Percentiles rank a stretch among this genome's conserved stretches.
These are phyloP conservation scores for Pichia exigua DNA, from an alignment of 805 yeast genomes.

Conservation along the genomic window DNA sequence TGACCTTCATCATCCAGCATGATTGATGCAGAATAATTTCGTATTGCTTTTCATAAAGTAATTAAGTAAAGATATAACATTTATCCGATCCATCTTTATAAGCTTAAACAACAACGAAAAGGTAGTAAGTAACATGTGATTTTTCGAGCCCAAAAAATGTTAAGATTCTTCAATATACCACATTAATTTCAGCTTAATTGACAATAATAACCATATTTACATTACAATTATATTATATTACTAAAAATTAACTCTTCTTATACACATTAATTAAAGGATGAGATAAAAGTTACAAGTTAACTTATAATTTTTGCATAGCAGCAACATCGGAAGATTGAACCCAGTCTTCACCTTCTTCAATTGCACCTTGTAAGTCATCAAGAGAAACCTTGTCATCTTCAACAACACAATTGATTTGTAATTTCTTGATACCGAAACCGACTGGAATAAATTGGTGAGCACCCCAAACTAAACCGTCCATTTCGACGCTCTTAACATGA, in stretches of 20 bases:
- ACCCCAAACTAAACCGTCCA: conserved; percentile 98
- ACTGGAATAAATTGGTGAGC: conserved; percentile 92
- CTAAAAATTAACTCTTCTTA: neutral
- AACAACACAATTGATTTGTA: conserved; percentile 96
- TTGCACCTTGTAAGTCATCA: conserved; percentile 72
- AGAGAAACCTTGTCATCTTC: conserved; percentile 95
- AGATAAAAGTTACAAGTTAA: neutral
- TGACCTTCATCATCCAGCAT: too few relatives aligned
- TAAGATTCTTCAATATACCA: too few relatives aligned
- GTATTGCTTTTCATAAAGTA: too few relatives aligned
- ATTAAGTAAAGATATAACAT: too few relatives aligned
- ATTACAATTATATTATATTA: neutral
- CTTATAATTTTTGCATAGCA: conserved; percentile 96
- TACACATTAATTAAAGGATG: neutral
- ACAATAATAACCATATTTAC: neutral
- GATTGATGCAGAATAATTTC: too few relatives aligned
- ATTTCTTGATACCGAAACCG: conserved; percentile 99
- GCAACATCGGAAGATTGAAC: conserved; percentile 98
- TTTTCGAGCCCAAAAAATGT: too few relatives aligned
- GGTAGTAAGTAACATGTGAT: too few relatives aligned
- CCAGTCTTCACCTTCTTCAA: conserved; percentile 95
- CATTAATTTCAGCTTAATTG: too few relatives aligned
- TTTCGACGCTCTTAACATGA: conserved; percentile 74
- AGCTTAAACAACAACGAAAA: too few relatives aligned
- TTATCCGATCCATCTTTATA: too few relatives aligned